Base-by-base conservation (phyloP, 371 early-diverging fungal species). In the Syncephalastrum contaminatum region DNA sequence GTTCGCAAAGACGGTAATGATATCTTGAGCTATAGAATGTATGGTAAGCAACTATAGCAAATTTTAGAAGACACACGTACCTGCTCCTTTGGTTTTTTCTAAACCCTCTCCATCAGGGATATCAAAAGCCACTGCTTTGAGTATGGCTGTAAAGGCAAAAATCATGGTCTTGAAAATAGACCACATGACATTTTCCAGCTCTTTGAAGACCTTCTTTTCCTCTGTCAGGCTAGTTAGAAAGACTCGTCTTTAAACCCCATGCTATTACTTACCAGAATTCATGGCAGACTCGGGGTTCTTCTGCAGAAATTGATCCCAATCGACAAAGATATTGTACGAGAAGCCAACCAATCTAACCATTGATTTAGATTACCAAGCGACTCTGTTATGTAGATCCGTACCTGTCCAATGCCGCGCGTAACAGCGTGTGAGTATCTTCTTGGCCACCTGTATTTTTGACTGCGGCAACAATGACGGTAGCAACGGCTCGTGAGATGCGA, bases 101-200 rank as follows among this genome's bases (percentile, higher is more conserved):
- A 75, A 46, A 0, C 75, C 80, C 27, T 67, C 50, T 27, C 73
- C 73, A 43, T 63, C 58, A 12, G 67, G 60, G 36, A 66, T 46
- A 58, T 75, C 75, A 0, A 72, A 70, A 19, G 80, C 70, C 6
- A 73, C 53, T 1, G 76, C 48, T 22, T 73, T 72, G 0, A 79
- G 22, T 7, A 81, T 62, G 1, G 73, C 73, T 14, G 77, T 75
- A 30, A 66, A 70, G 7, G 77, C 56, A 58, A 80, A 75, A 2
- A 66, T 39, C n/a, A 75, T 46, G 12, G 73, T 72, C 42, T 81
- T 81, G 43, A 79, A 59, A 6, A 73, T 21, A 4, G 65, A 55
- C 74, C 73, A 73, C 2, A 69, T 53, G 12, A 47, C 56, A 36
- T 43, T 54, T 18, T 60, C 56, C 12, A 70, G 16, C 3, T 64